Base-by-base conservation (phyloP, 2,329 filamentous ascomycete genomes). In the Fusarium drepaniforme region DNA sequence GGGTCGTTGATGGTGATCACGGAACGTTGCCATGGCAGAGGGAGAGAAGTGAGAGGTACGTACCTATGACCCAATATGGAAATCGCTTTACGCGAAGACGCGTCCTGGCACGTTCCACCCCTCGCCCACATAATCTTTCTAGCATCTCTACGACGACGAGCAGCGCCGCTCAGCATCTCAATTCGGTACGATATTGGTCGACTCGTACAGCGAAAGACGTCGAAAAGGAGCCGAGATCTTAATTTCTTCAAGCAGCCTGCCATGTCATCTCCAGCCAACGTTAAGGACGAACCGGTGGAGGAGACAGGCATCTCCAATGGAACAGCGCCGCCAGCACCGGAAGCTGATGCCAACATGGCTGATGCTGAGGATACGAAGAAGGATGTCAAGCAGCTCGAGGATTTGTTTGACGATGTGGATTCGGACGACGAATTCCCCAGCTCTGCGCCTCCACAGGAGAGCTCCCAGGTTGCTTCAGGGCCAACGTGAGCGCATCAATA, bases 361-460 rank as follows among this genome's bases (percentile, higher is more conserved):
- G 76, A 80, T 42, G 68, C 79, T 11, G 77, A 80, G 21, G 72
- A 79, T 3, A 72, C 60, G 16, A 86, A 87, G 69, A 84, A 86
- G 28, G 85, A 88, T 46, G 82, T 87, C 53, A 90, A 89, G 67
- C 75, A 79, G 35, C 82, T 92, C 8, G 90, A 91, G 59, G 89
- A 91, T 6, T 75, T 92, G 13, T 92, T 92, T 66, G 86, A 84
- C 38, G 89, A 90, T 73, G 85, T 85, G 21, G 89, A 90, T 53
- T 90, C 88, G 2, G 90, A 92, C 72, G 89, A 91, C 1, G 90
- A 92, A 71, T 91, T 92, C 60, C 87, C 88, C 8, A 89, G 85
- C 75, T 88, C 88, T 64, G 83, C 84, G 9, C 78, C 85, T 25
- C 77, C 82, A 33, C 84, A 86, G 42, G 79, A 77, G 4, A 76